Conservation (phyloP, 176 grass and related monocot species). For the maize (Zea mays) region Zm-B73-REFERENCE-NAM-5.0 NC_050100.1:189270001-189270500, state of each 20-base stretch:
- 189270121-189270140: conserved; percentile 50
- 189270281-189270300: conserved; percentile 95
- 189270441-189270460: neutral
- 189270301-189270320: conserved; percentile 88
- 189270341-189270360: conserved; percentile 89
- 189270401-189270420: neutral
- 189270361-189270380: conserved; percentile 26
- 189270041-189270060: conserved; percentile 50
- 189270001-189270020: conserved; percentile 53
- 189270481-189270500: neutral
- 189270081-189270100: conserved; percentile 49
- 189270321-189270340: conserved; percentile 86
- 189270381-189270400: conserved; percentile 1
- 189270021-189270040: conserved; percentile 84
- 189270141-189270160: conserved; percentile 52
- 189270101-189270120: conserved; percentile 56
- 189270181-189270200: conserved; percentile 62
- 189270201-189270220: conserved; percentile 92
- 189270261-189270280: conserved; percentile 98
- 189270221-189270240: conserved; percentile 87
- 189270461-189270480: neutral
- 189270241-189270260: conserved; percentile 88
- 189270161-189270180: conserved; percentile 49
- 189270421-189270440: neutral
- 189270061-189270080: conserved; percentile 41